Evolutionary conservation across 352 stramenopile genomes (phyloP).

Genomic region (Pythium grandisporangium): DNA sequence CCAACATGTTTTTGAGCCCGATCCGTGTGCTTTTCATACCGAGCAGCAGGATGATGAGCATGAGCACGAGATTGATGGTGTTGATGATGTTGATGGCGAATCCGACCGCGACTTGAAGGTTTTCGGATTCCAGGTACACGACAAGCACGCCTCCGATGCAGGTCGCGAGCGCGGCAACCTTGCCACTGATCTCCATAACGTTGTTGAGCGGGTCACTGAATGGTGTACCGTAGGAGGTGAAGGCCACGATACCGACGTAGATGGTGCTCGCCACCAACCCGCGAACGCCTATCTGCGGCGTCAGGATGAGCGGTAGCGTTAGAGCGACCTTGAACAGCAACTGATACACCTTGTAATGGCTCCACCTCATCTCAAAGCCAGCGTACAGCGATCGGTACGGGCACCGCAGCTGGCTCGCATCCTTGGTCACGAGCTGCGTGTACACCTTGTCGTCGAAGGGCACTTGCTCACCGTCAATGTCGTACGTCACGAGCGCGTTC

Average conservation of each 20-base stretch:
- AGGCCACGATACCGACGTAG: slow-evolving; percentile 16
- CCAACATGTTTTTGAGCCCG: slow-evolving; percentile 27
- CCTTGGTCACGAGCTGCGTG: slow-evolving; percentile 17
- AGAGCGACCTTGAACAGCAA: slow-evolving; percentile 36
- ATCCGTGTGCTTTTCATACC: slow-evolving; percentile 19
- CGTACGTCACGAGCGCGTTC: slow-evolving; percentile 26
- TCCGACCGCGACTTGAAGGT: slow-evolving; percentile 14
- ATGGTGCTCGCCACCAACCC: slow-evolving; percentile 14
- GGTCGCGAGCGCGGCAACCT: slow-evolving; percentile 21
- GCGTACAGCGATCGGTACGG: slow-evolving; percentile 42
- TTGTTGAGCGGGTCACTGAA: slow-evolving; percentile 42
- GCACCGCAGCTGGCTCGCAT: slow-evolving; percentile 33
- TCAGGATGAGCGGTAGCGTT: slow-evolving; percentile 19
- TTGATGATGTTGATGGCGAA: slow-evolving; percentile 33
- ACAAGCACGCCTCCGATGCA: slow-evolving; percentile 19
- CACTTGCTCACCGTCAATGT: slow-evolving; percentile 29
- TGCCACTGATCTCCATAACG: slow-evolving; percentile 35
- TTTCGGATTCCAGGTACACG: slow-evolving; percentile 8
- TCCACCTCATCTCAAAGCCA: slow-evolving; percentile 35
- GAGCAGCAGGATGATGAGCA: slow-evolving; percentile 24
- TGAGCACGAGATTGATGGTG: slow-evolving; percentile 25
- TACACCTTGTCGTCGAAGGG: slow-evolving; percentile 39
- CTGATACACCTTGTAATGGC: slow-evolving; percentile 40
- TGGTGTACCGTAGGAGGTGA: slow-evolving; percentile 29
- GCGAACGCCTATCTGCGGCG: slow-evolving; percentile 7